These are phyloP conservation scores for Rhizopogon salebrosus DNA, from an alignment of 768 basidiomycete species.

Conservation along the genomic window DNA sequence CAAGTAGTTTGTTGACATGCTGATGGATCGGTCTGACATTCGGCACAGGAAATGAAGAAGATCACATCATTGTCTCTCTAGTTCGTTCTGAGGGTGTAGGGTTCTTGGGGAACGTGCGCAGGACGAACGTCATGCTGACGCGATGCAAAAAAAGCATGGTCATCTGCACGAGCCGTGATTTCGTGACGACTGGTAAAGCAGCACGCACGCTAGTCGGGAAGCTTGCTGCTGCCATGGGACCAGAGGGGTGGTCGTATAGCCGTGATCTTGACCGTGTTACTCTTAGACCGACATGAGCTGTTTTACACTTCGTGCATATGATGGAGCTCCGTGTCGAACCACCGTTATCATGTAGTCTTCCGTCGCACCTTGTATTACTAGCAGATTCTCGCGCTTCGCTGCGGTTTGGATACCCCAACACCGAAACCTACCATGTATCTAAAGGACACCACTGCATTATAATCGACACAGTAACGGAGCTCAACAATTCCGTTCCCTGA, in stretches of 20 bases:
- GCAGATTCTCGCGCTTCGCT: too few species aligned
- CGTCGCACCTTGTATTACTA: not conserved
- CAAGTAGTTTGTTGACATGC: conserved; percentile 20
- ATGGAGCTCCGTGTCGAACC: not conserved
- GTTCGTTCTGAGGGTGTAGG: too few species aligned
- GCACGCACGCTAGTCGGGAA: conserved; percentile 20
- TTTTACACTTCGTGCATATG: not conserved
- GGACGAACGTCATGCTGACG: conserved; percentile 84
- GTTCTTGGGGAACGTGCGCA: conserved; percentile 55
- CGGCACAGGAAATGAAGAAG: conserved; percentile 69
- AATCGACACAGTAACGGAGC: too few species aligned
- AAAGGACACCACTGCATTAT: too few species aligned
- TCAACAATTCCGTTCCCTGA: too few species aligned
- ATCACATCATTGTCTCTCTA: conserved; percentile 69
- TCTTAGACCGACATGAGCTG: not conserved
- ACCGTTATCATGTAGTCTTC: too few species aligned
- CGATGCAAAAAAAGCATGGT: conserved; percentile 73
- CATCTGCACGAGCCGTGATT: conserved; percentile 48
- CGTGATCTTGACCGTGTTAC: conserved; percentile 1
- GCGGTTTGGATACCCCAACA: too few species aligned
- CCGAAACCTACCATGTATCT: too few species aligned
- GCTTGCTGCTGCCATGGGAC: too few species aligned
- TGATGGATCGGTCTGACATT: conserved; percentile 10
- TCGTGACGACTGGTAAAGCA: conserved; percentile 12
- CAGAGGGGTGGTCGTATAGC: conserved; percentile 13